Evolutionary conservation across 2,329 filamentous ascomycete species (phyloP), one percentile per base, ranked within the genome.

Genomic region (Calonectria multiphialidica): DNA sequence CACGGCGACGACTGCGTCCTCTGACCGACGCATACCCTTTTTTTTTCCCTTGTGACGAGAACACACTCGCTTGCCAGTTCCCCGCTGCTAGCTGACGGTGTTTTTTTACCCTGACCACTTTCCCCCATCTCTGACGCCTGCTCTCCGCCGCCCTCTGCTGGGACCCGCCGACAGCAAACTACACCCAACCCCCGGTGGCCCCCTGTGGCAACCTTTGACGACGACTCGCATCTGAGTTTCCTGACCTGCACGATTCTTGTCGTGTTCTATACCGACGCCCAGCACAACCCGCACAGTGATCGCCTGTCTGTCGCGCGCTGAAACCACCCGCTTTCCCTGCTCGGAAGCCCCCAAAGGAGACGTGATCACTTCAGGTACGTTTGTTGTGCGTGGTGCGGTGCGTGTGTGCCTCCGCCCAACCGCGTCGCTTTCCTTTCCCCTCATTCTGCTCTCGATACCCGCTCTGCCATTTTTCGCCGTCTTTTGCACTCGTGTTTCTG

Each of bases 351-450:
- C 72, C 69, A 62, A 65, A 77, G 73, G 65, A 77, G 83, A 83
- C 83, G 83, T 81, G 83, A 84, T 85, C 81, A 81, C 83, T 84
- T 85, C 82, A 81, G 77, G 82, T 83, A 78, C 82, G 82, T 83
- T 80, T 76, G 53, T 18, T 74, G 71, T 72, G 72, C 40, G 59
- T 57, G 33, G 33, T 37, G 61, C 23, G 42, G 74, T 49, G 47
- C 57, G 23, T 40, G 50, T 66, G 44, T 70, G 68, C 55, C 69
- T 73, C 74, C 72, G 65, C 76, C 65, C 61, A 74, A 73, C 70
- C 50, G 53, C 68, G 68, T 69, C 59, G 55, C 25, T 68, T 66
- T 59, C 68, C 66, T 71, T 50, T 55, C 73, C 71, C 64, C 61
- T 62, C 64, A 66, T 75, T 53, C 71, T 69, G 64, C 72, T 64